Percentiles rank a stretch among this genome's conserved stretches.
Conservation (phyloP, 768 basidiomycete species). For the Rhodotorula sphaerocarpa region DNA sequence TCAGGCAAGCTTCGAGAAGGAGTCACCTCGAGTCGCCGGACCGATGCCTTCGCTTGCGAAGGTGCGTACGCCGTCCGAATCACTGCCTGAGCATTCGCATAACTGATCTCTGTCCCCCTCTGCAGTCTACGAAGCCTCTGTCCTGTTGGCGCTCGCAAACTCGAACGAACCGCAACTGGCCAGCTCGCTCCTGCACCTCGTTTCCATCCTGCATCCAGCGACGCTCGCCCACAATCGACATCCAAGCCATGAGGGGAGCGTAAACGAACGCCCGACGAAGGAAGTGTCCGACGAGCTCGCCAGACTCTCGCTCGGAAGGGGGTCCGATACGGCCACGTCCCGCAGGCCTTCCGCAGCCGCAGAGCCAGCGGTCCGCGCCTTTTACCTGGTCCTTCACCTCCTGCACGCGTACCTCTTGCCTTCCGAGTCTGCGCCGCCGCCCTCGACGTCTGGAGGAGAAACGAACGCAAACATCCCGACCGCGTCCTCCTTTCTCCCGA, state of each 20-base stretch:
- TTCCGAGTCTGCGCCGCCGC: background rate
- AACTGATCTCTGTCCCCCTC: background rate
- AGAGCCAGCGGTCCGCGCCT: background rate
- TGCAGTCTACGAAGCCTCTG: slow-evolving; percentile 26
- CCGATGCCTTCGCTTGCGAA: slow-evolving; percentile 23
- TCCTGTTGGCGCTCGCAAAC: slow-evolving; percentile 12
- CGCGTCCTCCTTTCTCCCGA: slow-evolving; percentile 6
- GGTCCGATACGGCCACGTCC: background rate
- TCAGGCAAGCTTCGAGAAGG: slow-evolving; percentile 35
- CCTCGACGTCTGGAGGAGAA: background rate
- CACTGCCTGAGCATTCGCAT: rapidly evolving
- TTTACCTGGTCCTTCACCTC: slow-evolving; percentile 13
- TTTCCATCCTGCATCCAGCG: slow-evolving; percentile 11
- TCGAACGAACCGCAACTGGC: slow-evolving; percentile 26
- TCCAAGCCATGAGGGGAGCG: too few relatives aligned
- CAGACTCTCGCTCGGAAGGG: too few relatives aligned
- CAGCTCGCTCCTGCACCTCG: slow-evolving; percentile 27
- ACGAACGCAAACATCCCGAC: background rate
- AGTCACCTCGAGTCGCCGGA: slow-evolving; percentile 13
- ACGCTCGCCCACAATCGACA: background rate
- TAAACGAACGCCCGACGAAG: too few relatives aligned
- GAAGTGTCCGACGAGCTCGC: too few relatives aligned
- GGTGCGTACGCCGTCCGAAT: background rate
- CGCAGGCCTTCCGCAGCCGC: background rate
- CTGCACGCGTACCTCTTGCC: slow-evolving; percentile 16